Percentiles rank a stretch among this genome's conserved stretches.
Conservation (phyloP, 352 stramenopile genomes). For the Phytopythium kandeliae region DNA sequence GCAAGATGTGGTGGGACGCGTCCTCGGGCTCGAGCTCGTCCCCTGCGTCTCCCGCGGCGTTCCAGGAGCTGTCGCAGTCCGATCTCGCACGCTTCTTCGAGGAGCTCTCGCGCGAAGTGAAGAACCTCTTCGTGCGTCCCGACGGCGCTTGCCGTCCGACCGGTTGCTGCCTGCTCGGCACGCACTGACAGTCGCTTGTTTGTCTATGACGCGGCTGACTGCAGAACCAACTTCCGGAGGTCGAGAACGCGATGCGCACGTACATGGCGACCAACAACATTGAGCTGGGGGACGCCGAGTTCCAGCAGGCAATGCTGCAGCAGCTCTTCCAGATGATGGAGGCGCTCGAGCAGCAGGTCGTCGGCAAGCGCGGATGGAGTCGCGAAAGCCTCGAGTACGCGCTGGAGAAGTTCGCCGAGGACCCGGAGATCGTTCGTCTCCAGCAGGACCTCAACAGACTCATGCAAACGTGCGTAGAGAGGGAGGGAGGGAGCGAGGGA, state of each 20-base stretch:
- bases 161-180: too few relatives aligned
- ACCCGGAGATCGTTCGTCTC: slow-evolving; percentile 51
- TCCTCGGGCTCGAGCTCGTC: slow-evolving; percentile 23
- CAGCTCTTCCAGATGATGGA: slow-evolving; percentile 77
- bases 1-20: slow-evolving; percentile 85
- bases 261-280: slow-evolving; percentile 70
- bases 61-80: slow-evolving; percentile 53
- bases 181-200: not conserved
- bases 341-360: slow-evolving; percentile 53
- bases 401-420: slow-evolving; percentile 54
- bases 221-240: slow-evolving; percentile 60
- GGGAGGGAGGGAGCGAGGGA: too few relatives aligned
- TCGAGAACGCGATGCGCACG: slow-evolving; percentile 55
- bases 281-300: slow-evolving; percentile 57
- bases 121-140: slow-evolving; percentile 67
- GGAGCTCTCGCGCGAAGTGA: slow-evolving; percentile 57
- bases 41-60: slow-evolving; percentile 8
- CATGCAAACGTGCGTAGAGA: slow-evolving; percentile 39
- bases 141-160: too few relatives aligned
- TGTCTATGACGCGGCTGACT: too few relatives aligned
- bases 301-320: slow-evolving; percentile 66
- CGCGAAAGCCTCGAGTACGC: slow-evolving; percentile 50
- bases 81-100: slow-evolving; percentile 68
- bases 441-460: slow-evolving; percentile 63
- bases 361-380: slow-evolving; percentile 59